Percentiles rank a stretch among this genome's conserved stretches.
These are phyloP conservation scores for Podila epigama DNA, from an alignment of 192 early-diverging fungal genomes.

Conservation along the genomic window DNA sequence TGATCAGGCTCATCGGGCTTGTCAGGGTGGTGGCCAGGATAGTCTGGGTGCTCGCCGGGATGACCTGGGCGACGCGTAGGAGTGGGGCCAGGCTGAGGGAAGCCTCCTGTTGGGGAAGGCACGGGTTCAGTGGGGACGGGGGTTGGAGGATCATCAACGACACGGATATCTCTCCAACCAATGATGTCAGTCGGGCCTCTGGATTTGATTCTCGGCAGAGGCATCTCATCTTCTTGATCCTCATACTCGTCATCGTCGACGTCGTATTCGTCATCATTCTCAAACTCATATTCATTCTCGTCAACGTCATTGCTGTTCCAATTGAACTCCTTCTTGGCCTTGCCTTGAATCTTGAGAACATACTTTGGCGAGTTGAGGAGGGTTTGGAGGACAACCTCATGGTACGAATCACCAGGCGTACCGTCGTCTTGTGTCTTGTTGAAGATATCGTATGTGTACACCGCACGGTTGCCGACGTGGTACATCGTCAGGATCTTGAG, in stretches of 20 bases:
- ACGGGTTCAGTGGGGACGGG: neutral
- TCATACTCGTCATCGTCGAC: too few relatives aligned
- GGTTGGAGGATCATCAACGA: neutral
- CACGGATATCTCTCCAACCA: neutral
- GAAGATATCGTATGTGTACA: constrained; percentile 36
- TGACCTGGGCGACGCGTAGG: too few relatives aligned
- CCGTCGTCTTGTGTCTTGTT: constrained; percentile 12
- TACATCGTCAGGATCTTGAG: constrained; percentile 37
- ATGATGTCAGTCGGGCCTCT: constrained; percentile 8
- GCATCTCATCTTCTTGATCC: neutral
- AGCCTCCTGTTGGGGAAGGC: neutral
- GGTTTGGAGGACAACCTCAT: constrained; percentile 17
- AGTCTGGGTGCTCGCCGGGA: neutral
- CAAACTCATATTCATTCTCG: neutral
- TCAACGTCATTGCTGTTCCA: neutral
- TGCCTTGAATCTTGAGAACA: constrained; percentile 13
- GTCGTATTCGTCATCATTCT: too few relatives aligned
- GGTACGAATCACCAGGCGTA: constrained; percentile 5
- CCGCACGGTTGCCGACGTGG: constrained; percentile 13
- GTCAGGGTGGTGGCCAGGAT: neutral
- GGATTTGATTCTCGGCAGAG: neutral
- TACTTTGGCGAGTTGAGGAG: constrained; percentile 15
- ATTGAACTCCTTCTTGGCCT: neutral
- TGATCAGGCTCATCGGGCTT: neutral
- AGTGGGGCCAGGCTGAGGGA: neutral